A percentile compares a stretch with the other conserved stretches of the same genome.
Conservation (phyloP, 2,329 filamentous ascomycete species). For the Phyllosticta paracitricarpa region DNA sequence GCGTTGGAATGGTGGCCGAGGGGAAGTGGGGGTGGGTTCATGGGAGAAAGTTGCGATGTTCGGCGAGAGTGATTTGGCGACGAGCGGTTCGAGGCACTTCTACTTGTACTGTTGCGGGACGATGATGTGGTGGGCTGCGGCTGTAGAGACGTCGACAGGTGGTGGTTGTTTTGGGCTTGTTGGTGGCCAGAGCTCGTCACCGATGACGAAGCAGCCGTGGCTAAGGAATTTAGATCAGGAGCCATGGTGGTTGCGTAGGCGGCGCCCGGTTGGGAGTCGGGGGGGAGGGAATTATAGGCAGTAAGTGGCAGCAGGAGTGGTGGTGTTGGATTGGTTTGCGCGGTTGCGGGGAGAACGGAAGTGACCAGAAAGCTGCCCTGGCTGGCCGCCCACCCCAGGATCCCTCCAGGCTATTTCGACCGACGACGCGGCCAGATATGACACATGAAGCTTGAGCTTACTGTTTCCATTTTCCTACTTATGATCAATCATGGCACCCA, state of each 20-base stretch:
- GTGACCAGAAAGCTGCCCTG: background rate
- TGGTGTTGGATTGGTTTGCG: background rate
- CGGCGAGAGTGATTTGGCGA: conserved; percentile 27
- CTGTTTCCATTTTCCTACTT: background rate
- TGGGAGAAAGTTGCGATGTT: conserved; percentile 35
- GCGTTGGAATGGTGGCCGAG: conserved; percentile 19
- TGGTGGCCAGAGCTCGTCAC: conserved; percentile 21
- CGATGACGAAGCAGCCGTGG: conserved; percentile 23
- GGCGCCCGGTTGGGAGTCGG: background rate
- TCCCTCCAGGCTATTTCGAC: background rate
- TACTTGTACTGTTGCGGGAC: conserved; percentile 13
- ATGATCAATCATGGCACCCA: background rate
- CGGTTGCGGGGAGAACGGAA: background rate
- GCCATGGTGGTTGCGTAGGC: conserved; percentile 29
- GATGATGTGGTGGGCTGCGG: conserved; percentile 22
- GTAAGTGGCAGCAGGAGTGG: background rate
- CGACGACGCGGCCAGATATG: background rate
- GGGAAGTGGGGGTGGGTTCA: conserved; percentile 36
- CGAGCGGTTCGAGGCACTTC: conserved; percentile 24
- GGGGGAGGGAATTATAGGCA: background rate
- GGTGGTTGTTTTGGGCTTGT: conserved; percentile 14
- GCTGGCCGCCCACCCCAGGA: background rate
- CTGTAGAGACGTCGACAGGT: conserved; percentile 22
- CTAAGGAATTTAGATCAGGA: conserved; percentile 39
- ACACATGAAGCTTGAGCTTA: background rate